These are phyloP conservation scores for Dipsacomyces acuminosporus DNA, from an alignment of 371 early-diverging fungal species.

Conservation along the genomic window DNA sequence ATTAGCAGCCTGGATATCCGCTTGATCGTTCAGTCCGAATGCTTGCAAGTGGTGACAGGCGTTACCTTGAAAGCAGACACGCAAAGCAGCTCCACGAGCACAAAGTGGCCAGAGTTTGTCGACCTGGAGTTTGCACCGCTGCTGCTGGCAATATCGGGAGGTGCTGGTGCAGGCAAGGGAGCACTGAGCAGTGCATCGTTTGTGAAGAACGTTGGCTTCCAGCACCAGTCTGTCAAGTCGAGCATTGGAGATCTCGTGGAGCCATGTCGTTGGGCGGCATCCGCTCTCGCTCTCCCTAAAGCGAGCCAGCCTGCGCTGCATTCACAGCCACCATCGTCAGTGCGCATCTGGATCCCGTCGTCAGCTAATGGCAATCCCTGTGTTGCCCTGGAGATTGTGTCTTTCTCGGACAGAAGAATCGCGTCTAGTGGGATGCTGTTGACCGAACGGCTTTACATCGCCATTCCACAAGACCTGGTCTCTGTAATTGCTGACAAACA, in stretches of 20 bases:
- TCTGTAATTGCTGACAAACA: neutral
- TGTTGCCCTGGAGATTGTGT: neutral
- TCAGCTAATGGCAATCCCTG: neutral
- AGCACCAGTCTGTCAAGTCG: neutral
- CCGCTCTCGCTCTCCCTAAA: no score
- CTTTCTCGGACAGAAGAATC: neutral
- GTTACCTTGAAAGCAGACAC: neutral
- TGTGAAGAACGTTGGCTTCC: neutral
- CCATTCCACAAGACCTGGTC: neutral
- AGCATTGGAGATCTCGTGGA: no score
- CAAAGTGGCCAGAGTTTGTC: neutral
- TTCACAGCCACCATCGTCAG: neutral
- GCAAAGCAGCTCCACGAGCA: no score
- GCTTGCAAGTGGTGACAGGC: neutral
- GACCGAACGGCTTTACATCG: neutral
- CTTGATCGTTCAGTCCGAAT: neutral
- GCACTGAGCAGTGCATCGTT: neutral
- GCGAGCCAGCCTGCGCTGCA: no score
- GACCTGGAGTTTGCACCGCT: neutral
- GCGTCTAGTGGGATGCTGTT: neutral
- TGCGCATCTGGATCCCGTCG: neutral
- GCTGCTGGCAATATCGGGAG: neutral
- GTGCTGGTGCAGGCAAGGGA: neutral
- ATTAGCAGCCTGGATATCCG: neutral
- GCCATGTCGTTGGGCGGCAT: no score